These are phyloP conservation scores for Hypoxylon sp. DNA, from an alignment of 2,329 filamentous ascomycete genomes.

Conservation along the genomic window DNA sequence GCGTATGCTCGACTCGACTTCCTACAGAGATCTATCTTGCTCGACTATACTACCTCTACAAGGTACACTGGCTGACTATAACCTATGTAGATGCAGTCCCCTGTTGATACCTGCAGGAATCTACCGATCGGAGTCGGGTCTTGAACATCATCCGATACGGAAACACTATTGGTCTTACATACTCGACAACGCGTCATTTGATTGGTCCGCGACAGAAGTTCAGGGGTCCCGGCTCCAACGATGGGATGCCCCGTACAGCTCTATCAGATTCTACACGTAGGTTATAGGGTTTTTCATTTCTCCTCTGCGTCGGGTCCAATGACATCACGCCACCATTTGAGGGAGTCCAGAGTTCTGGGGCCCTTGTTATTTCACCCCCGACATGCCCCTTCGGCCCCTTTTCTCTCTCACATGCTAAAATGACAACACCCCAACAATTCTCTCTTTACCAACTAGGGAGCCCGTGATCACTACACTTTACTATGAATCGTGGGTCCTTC, in stretches of 20 bases:
- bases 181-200: background rate
- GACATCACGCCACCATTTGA: slow-evolving; percentile 30
- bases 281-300: slow-evolving; percentile 12
- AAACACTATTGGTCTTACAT: slow-evolving; percentile 26
- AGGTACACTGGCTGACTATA: no score
- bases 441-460: slow-evolving; percentile 23
- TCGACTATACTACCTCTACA: no score
- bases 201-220: slow-evolving; percentile 16
- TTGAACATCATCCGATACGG: slow-evolving; percentile 41
- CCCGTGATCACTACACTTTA: slow-evolving; percentile 36
- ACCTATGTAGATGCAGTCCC: slow-evolving; percentile 8
- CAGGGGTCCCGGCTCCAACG: slow-evolving; percentile 5
- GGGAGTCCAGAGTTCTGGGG: slow-evolving; percentile 29
- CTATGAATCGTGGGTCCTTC: slow-evolving; percentile 31
- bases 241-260: slow-evolving; percentile 15
- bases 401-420: slow-evolving; percentile 38
- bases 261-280: slow-evolving; percentile 27
- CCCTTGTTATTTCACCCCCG: slow-evolving; percentile 31
- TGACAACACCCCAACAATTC: slow-evolving; percentile 28
- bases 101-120: slow-evolving; percentile 7
- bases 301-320: slow-evolving; percentile 19
- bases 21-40: slow-evolving; percentile 14
- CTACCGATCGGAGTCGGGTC: slow-evolving; percentile 30
- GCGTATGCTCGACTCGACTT: slow-evolving; percentile 2
- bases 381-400: background rate